A percentile compares a stretch with the other conserved stretches of the same genome.
phyloP scores from a whole-genome alignment of 163 green algal species.

The Coccomyxa subellipsoidea region DNA sequence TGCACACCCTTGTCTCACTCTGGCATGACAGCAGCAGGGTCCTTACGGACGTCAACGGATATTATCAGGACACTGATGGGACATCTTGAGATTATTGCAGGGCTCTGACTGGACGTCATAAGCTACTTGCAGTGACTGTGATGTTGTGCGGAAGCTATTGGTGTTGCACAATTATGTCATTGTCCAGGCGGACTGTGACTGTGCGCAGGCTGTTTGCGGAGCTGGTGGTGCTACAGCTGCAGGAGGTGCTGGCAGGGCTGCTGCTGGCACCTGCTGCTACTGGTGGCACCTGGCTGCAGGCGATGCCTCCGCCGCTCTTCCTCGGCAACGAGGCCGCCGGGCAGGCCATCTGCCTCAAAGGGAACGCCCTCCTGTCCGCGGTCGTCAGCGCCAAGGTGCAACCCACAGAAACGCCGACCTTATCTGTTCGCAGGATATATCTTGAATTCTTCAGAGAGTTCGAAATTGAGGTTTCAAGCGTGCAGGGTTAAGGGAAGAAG shows the following conservation, averaged over 20 bases:
- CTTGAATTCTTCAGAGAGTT: neutral
- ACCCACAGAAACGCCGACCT: neutral
- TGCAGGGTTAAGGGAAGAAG: no score
- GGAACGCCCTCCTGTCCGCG: neutral
- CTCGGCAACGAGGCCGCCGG: neutral
- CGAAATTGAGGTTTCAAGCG: neutral
- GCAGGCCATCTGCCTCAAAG: conserved; percentile 4
- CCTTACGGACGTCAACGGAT: no score
- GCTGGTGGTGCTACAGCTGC: neutral
- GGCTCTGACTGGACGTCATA: no score
- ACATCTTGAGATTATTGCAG: no score
- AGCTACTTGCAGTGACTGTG: no score
- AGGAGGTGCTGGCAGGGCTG: conserved; percentile 1
- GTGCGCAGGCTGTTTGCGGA: conserved; percentile 9
- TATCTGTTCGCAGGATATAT: neutral
- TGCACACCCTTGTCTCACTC: no score
- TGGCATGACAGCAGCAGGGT: no score
- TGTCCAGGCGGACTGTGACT: neutral
- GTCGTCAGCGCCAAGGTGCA: neutral
- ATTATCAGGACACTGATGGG: no score
- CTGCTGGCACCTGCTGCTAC: neutral
- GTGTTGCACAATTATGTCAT: neutral
- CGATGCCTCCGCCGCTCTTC: conserved; percentile 6
- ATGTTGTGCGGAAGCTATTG: no score
- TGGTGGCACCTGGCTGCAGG: neutral